Evolutionary conservation across 2,329 filamentous ascomycete genomes (phyloP), one percentile per base, ranked within the genome.

Genomic region (Thelonectria discophora): DNA sequence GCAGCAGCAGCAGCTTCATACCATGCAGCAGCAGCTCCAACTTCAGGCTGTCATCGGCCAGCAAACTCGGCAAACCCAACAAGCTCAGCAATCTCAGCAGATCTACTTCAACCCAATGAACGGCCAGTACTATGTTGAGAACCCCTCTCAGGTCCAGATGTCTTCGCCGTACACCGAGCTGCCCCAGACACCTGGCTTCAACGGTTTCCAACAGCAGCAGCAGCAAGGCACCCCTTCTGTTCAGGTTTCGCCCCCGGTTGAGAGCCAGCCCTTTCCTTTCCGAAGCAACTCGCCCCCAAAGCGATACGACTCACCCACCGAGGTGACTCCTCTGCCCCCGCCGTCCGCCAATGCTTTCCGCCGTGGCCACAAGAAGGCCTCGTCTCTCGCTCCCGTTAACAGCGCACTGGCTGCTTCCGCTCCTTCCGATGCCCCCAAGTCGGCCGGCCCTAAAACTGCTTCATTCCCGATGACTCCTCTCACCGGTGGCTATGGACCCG

Each of bases 281-380:
- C 89, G 92, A 74, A 91, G 90, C 73, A 86, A 83, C 64, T 87
- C 88, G 8, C 86, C 88, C 32, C 86, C 87, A 15, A 88, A 87
- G 76, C 86, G 89, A 72, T 85, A 86, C 49, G 85, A 89, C 52
- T 90, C 92, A 17, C 91, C 90, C 5, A 86, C 86, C 13, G 88
- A 91, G 69, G 81, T 83, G 13, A 77, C 79, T 2, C 92, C 93
- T 42, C 86, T 97, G 55, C 93, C 93, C 54, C 93, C 93, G 27
- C 92, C 93, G 61, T 96, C 93, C 57, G 92, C 91, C 67, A 95
- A 94, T 72, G 93, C 93, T 46, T 97, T 97, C 84, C 94, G 94
- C 65, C 92, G 93, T 60, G 91, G 92, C 58, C 94, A 98, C 80
- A 95, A 96, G 84, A 97, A 97, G 86, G 87, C 88, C 11, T 87